Evolutionary conservation across 257 asterid species (phyloP).

Genomic region (Jaltomata sinuosa): DNA sequence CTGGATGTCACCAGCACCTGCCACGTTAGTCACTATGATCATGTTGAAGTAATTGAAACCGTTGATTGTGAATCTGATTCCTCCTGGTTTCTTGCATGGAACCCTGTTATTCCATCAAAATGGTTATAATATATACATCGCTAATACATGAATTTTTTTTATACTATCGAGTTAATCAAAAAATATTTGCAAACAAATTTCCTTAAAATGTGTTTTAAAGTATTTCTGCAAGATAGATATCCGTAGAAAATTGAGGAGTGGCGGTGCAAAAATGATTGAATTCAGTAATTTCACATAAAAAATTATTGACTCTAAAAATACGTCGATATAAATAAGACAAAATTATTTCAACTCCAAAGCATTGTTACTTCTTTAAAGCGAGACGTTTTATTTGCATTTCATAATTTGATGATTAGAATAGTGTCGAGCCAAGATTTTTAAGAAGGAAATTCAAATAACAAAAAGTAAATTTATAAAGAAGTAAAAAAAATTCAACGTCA

Average conservation of each 20-base stretch:
- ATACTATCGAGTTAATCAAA: not conserved
- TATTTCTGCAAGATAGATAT: not conserved
- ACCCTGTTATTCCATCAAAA: slow-evolving; percentile 10
- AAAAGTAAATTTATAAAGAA: not conserved
- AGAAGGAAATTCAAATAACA: not conserved
- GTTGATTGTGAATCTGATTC: slow-evolving; percentile 66
- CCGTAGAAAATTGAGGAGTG: not conserved
- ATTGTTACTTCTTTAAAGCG: not conserved
- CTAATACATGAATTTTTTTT: no score
- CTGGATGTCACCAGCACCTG: slow-evolving; percentile 60
- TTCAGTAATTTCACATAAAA: not conserved
- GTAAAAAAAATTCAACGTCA: not conserved
- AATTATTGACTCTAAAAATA: not conserved
- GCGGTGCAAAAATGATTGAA: not conserved
- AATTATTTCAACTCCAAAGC: not conserved
- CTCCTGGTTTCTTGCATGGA: slow-evolving; percentile 56
- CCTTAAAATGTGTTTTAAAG: no score
- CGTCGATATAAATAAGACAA: not conserved
- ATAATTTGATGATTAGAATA: not conserved
- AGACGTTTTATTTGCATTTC: not conserved
- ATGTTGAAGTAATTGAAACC: slow-evolving; percentile 68
- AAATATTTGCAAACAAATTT: not conserved
- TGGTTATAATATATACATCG: not conserved
- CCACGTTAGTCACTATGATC: slow-evolving; percentile 55
- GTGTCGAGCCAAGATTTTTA: not conserved